phyloP scores from a whole-genome alignment of 176 grass and related monocot species.

The Pharus latifolius region DNA sequence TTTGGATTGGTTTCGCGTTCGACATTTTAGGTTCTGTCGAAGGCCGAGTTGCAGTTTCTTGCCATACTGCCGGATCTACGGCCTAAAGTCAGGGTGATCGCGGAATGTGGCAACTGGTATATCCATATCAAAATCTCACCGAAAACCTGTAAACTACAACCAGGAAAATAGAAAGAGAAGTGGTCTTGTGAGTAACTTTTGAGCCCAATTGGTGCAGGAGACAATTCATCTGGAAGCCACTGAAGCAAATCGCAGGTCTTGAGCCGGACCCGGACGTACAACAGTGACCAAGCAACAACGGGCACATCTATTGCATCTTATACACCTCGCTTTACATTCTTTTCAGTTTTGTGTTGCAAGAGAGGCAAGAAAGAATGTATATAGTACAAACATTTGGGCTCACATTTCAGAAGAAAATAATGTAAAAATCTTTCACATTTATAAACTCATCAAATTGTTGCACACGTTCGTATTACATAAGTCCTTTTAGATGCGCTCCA shows the following conservation, averaged over 20 bases:
- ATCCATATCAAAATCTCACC: not conserved
- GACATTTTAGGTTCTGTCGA: constrained; percentile 59
- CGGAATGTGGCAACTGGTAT: constrained; percentile 81
- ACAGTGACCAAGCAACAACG: not conserved
- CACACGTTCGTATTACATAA: not conserved
- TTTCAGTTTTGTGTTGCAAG: not conserved
- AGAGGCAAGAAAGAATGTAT: constrained; percentile 1
- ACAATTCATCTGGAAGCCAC: constrained; percentile 75
- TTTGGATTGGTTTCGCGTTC: not conserved
- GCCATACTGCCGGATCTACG: constrained; percentile 72
- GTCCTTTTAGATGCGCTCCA: not conserved
- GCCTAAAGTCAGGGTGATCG: constrained; percentile 74
- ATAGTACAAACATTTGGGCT: constrained; percentile 14
- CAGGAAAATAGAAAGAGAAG: not conserved
- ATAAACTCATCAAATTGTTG: not conserved
- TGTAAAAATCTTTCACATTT: not conserved
- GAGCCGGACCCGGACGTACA: constrained; percentile 29
- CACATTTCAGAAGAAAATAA: not conserved
- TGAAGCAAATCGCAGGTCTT: constrained; percentile 67
- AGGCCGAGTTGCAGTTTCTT: constrained; percentile 87
- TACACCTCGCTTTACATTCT: not conserved
- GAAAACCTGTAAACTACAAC: too few relatives aligned
- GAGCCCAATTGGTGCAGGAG: constrained; percentile 37
- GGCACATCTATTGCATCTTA: not conserved
- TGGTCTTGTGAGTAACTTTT: not conserved